These are phyloP conservation scores for Hysterium pulicare DNA, from an alignment of 2,329 filamentous ascomycete genomes.

Conservation along the genomic window DNA sequence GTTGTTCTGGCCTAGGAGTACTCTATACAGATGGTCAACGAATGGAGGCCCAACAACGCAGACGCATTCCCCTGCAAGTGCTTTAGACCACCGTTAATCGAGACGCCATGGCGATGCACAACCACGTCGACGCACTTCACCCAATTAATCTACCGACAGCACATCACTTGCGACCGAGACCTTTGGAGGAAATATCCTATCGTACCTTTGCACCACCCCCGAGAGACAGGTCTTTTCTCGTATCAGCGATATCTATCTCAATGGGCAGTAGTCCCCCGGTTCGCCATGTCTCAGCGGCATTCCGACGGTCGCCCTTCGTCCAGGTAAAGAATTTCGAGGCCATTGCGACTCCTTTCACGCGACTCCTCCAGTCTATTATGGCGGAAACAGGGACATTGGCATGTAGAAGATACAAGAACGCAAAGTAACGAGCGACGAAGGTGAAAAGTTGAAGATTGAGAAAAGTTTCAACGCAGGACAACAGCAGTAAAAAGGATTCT, in stretches of 20 bases:
- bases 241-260: constrained; percentile 18
- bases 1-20: constrained; percentile 17
- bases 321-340: constrained; percentile 43
- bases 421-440: constrained; percentile 10
- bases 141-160: constrained; percentile 25
- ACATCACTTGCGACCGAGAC: constrained; percentile 14
- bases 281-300: constrained; percentile 29
- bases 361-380: constrained; percentile 7
- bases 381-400: constrained; percentile 5
- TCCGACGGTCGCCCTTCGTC: constrained; percentile 39
- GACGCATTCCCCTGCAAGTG: constrained; percentile 21
- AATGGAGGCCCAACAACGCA: constrained; percentile 32
- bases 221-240: constrained; percentile 10
- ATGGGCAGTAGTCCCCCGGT: constrained; percentile 40
- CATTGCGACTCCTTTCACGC: constrained; percentile 23
- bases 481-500: not conserved
- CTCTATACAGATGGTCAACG: constrained; percentile 28
- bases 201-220: constrained; percentile 28
- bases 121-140: constrained; percentile 28
- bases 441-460: constrained; percentile 1
- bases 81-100: constrained; percentile 16
- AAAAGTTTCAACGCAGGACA: not conserved
- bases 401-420: constrained; percentile 2
- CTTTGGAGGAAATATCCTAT: constrained; percentile 7
- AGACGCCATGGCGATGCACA: constrained; percentile 22